Base-by-base conservation (phyloP, 1,139 yeast species). In the Protomyces lactucae-debilis region DNA sequence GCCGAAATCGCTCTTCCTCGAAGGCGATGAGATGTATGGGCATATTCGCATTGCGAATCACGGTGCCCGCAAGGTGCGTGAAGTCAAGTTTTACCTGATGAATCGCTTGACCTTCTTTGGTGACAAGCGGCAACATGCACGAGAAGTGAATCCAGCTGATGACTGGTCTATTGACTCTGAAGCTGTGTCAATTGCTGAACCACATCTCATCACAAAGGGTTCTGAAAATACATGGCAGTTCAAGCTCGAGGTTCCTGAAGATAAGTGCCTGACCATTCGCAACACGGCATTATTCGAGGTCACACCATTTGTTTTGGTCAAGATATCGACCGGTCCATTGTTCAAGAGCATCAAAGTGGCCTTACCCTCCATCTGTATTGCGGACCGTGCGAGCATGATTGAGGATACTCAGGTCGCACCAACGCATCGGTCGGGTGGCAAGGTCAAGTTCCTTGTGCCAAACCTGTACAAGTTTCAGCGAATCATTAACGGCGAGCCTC, bases 261-360 rank as follows among this genome's bases (percentile, higher is more conserved):
- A 51, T 12, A 46, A 55, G 16, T 52, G 56, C 18, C 28, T 52
- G 52, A 61, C 61, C 2, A 53, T 61, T 9, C 56, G 61, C 37
- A 61, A 61, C 51, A 45, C 65, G 23, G 53, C 65, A 14, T 35
- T 61, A 52, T 61, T 61, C 25, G 61, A 61, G 18, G 61, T 61
- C n/a, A 52, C 64, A 25, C 64, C 64, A 9, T 46, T 46, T 35
- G 32, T 60, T 6, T 59, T 54, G 39, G 37, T 60, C 64, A 54
- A 54, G 23, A 36, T 60, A 14, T 55, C 64, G n/a, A 46, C 55
- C 1, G 64, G 64, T 2, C 64, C 59, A 12, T 48, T 60, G 3
- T 52, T 40, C 39, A 60, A 60, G 53, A 52, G 57, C 16, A 32
- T 40, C 4, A 52, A 51, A 18, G 36, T 59, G 16, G 45, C 53